Conservation (phyloP, 345 rosid species). For the Kernera saxatilis region DNA sequence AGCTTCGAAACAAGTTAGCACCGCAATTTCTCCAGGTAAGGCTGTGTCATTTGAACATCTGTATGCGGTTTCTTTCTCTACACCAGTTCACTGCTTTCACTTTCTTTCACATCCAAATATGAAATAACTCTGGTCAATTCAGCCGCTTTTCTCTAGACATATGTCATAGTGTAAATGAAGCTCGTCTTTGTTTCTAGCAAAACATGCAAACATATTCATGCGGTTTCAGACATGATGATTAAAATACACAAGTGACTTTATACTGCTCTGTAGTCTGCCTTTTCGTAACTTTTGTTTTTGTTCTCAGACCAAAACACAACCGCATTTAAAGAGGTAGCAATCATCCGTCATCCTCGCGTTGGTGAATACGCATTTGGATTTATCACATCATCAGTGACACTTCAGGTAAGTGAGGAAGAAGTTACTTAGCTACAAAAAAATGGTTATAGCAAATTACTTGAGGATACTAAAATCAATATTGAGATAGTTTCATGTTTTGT, state of each 20-base stretch:
- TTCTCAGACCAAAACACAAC: slow-evolving; percentile 67
- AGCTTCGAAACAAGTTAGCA: slow-evolving; percentile 81
- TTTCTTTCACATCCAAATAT: background rate
- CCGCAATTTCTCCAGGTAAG: slow-evolving; percentile 82
- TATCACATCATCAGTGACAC: slow-evolving; percentile 70
- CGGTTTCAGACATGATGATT: background rate
- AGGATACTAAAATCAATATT: background rate
- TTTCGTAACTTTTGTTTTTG: background rate
- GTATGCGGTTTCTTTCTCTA: background rate
- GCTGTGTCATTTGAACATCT: background rate
- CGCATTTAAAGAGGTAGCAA: slow-evolving; percentile 83
- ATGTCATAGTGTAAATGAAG: background rate
- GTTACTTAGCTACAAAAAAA: background rate
- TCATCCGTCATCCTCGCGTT: slow-evolving; percentile 77
- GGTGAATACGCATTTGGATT: slow-evolving; percentile 94
- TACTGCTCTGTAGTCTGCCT: slow-evolving; percentile 1
- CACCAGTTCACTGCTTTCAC: background rate
- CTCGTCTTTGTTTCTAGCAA: background rate
- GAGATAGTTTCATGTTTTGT: background rate
- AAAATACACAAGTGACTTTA: background rate
- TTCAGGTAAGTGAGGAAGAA: slow-evolving; percentile 48
- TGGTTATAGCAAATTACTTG: background rate
- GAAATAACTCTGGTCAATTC: background rate
- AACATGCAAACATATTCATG: background rate
- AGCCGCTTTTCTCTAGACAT: background rate